Percentiles rank a stretch among this genome's conserved stretches.
Evolutionary conservation across 2,329 filamentous ascomycete species (phyloP).

Genomic region (Ophiosphaerella korrae): DNA sequence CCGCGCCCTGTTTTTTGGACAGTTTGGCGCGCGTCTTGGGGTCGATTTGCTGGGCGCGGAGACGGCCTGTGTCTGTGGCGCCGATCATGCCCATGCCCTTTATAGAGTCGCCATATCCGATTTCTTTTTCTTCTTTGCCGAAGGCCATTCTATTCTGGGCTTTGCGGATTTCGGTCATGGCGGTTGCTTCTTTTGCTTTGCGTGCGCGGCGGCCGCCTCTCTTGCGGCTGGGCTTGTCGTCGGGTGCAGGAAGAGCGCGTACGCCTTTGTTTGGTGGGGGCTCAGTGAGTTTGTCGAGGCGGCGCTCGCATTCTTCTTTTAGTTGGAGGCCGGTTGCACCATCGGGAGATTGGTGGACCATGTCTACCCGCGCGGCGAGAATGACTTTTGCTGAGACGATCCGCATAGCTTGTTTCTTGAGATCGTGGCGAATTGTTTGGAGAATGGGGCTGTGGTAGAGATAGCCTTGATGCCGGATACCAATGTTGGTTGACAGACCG

Average conservation of each 20-base stretch:
- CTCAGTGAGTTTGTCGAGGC: conserved; percentile 90
- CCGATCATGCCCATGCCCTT: conserved; percentile 96
- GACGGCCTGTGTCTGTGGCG: conserved; percentile 81
- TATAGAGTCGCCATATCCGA: conserved; percentile 88
- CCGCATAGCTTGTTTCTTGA: conserved; percentile 92
- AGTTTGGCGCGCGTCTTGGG: conserved; percentile 91
- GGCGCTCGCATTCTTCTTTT: conserved; percentile 79
- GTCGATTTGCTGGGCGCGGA: conserved; percentile 87
- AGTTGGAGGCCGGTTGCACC: conserved; percentile 83
- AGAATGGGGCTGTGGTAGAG: conserved; percentile 92
- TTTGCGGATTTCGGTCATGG: conserved; percentile 95
- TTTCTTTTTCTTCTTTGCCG: conserved; percentile 91
- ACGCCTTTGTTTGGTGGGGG: conserved; percentile 87
- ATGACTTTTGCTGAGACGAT: conserved; percentile 93
- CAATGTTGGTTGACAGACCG: conserved; percentile 90
- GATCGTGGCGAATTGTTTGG: conserved; percentile 78
- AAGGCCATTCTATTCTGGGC: conserved; percentile 96
- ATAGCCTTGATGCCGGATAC: conserved; percentile 88
- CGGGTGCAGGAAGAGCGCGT: conserved; percentile 85
- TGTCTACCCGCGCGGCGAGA: conserved; percentile 89
- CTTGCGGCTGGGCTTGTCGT: conserved; percentile 93
- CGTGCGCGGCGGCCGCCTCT: conserved; percentile 86
- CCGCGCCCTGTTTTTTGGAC: conserved; percentile 85
- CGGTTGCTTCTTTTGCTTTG: conserved; percentile 94
- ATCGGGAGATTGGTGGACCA: conserved; percentile 79